Conservation (phyloP, 1,284 basidiomycete species). For the Gymnopus androsaceus region DNA sequence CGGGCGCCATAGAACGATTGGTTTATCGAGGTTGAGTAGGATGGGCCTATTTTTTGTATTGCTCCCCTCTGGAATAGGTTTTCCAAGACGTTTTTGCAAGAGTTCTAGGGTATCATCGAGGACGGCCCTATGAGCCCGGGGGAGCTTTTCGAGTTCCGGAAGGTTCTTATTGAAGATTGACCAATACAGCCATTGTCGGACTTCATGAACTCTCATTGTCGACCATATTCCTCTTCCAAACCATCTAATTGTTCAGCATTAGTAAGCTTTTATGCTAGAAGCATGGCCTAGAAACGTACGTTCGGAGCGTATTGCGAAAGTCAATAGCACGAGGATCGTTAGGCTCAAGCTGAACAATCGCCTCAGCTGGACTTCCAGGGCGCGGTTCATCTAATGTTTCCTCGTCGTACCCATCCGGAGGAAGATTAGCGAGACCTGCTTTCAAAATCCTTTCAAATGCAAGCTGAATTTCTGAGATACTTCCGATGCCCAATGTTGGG, state of each 20-base stretch:
- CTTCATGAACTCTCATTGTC: conserved; percentile 62
- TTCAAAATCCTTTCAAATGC: conserved; percentile 56
- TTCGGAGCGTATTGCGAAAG: conserved; percentile 70
- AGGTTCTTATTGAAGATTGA: conserved; percentile 72
- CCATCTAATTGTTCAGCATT: conserved; percentile 40
- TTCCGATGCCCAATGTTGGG: conserved; percentile 47
- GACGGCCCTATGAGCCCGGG: conserved; percentile 46
- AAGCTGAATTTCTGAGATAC: conserved; percentile 56
- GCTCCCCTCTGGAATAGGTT: conserved; percentile 62
- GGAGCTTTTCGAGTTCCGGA: conserved; percentile 48
- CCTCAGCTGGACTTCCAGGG: conserved; percentile 64
- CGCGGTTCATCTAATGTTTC: conserved; percentile 52
- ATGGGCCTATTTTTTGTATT: conserved; percentile 60
- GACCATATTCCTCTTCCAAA: conserved; percentile 79
- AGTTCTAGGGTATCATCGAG: conserved; percentile 63
- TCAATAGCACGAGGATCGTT: conserved; percentile 76
- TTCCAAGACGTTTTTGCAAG: conserved; percentile 76
- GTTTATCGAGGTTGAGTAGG: conserved; percentile 78
- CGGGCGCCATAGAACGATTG: conserved; percentile 71
- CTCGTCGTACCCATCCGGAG: conserved; percentile 54
- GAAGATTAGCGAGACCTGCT: conserved; percentile 59
- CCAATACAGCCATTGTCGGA: conserved; percentile 85
- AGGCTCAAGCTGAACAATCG: conserved; percentile 54
- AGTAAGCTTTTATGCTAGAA: neutral
- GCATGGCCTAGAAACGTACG: conserved; percentile 34